Percentiles rank a stretch among this genome's conserved stretches.
These are phyloP conservation scores for Wickerhamiella hasegawae DNA, from an alignment of 805 yeast genomes.

Conservation along the genomic window DNA sequence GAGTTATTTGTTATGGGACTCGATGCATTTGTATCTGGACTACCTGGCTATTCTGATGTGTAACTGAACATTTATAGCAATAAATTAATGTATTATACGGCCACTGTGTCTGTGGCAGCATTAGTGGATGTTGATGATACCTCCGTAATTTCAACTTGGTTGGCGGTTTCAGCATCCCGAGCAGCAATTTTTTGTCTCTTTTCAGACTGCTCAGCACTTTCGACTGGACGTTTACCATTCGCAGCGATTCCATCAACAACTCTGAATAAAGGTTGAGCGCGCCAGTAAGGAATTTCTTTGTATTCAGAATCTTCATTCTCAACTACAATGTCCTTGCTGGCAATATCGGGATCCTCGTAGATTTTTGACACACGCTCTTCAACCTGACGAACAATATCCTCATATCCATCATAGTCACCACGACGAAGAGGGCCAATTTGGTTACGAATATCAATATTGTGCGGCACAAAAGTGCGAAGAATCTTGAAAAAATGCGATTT, in stretches of 20 bases:
- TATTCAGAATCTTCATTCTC: constrained; percentile 64
- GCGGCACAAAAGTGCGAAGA: constrained; percentile 61
- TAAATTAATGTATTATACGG: no score
- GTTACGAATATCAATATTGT: constrained; percentile 65
- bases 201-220: constrained; percentile 4
- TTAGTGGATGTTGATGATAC: no score
- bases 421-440: constrained; percentile 41
- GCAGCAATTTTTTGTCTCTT: constrained; percentile 2
- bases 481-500: constrained; percentile 86
- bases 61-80: no score
- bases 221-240: constrained; percentile 15
- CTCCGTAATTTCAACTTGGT: not conserved
- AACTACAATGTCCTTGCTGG: constrained; percentile 36
- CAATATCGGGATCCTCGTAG: constrained; percentile 30
- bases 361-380: constrained; percentile 49
- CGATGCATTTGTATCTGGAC: constrained; percentile 30
- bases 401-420: constrained; percentile 33
- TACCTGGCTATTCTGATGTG: constrained; percentile 20
- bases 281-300: constrained; percentile 79
- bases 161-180: constrained; percentile 1
- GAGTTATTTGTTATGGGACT: constrained; percentile 39
- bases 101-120: no score
- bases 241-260: constrained; percentile 58
- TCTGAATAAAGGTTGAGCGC: constrained; percentile 91
- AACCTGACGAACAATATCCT: constrained; percentile 43